A percentile compares a stretch with the other conserved stretches of the same genome.
phyloP scores from a whole-genome alignment of 1,284 basidiomycete genomes.

The Porphyrellus sp. region DNA sequence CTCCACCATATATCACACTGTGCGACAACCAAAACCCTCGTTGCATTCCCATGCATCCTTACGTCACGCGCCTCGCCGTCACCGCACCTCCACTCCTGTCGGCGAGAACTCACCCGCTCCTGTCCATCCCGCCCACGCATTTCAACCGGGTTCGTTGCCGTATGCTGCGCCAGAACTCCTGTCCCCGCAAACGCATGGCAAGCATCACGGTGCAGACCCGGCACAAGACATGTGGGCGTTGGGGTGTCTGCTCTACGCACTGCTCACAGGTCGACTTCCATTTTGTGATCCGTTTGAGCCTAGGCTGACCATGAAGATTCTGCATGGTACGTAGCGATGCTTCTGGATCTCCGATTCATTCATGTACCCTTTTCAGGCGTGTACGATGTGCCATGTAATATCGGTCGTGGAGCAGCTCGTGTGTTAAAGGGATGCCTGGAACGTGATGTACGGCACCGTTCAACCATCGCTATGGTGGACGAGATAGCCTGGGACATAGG shows the following conservation, averaged over 20 bases:
- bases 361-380: constrained; percentile 42
- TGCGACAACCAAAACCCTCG: constrained; percentile 19
- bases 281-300: constrained; percentile 89
- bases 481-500: constrained; percentile 79
- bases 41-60: constrained; percentile 34
- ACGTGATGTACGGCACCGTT: constrained; percentile 54
- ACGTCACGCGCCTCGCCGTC: constrained; percentile 43
- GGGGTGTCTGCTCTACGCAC: constrained; percentile 81
- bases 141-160: constrained; percentile 84
- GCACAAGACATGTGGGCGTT: constrained; percentile 93
- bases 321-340: constrained; percentile 60
- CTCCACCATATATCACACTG: constrained; percentile 28
- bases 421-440: constrained; percentile 77
- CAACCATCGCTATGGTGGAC: constrained; percentile 74
- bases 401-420: constrained; percentile 68
- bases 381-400: constrained; percentile 54
- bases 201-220: constrained; percentile 44
- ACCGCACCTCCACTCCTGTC: constrained; percentile 59
- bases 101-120: constrained; percentile 34
- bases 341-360: background rate
- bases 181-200: constrained; percentile 36
- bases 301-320: constrained; percentile 85
- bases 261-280: constrained; percentile 78
- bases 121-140: constrained; percentile 37
- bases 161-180: constrained; percentile 86